These are phyloP conservation scores for Phaeolepiota aurea DNA, from an alignment of 768 basidiomycete genomes.

Conservation along the genomic window DNA sequence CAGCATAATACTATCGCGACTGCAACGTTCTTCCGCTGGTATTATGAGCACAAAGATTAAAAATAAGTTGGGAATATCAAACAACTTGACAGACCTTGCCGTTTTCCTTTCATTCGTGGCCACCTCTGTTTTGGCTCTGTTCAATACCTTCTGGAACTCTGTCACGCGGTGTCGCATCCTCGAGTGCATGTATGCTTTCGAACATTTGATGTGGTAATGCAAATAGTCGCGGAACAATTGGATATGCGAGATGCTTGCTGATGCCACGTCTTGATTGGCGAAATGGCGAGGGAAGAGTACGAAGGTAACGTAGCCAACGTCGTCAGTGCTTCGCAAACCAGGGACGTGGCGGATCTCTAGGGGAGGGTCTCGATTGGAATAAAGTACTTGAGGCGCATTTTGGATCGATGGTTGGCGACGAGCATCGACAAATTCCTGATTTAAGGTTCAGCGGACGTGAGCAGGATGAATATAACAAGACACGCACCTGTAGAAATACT, in stretches of 20 bases:
- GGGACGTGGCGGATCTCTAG: conserved; percentile 89
- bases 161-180: conserved; percentile 90
- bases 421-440: conserved; percentile 98
- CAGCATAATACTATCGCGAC: conserved; percentile 26
- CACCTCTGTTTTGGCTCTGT: conserved; percentile 91
- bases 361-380: conserved; percentile 91
- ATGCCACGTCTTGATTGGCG: conserved; percentile 54
- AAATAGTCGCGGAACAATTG: conserved; percentile 97
- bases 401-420: conserved; percentile 87
- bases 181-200: conserved; percentile 98
- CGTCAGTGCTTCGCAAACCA: conserved; percentile 74
- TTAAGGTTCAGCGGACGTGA: conserved; percentile 4
- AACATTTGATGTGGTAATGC: conserved; percentile 99
- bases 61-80: neutral
- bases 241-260: conserved; percentile 85
- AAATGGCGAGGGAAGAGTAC: conserved; percentile 98
- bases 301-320: conserved; percentile 95
- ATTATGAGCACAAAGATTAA: conserved; percentile 7
- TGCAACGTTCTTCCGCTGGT: conserved; percentile 52
- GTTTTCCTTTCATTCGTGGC: conserved; percentile 83
- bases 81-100: conserved; percentile 52
- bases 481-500: conserved; percentile 87
- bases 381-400: conserved; percentile 94
- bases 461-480: neutral
- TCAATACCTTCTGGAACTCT: conserved; percentile 94